These are phyloP conservation scores for Borovskyia barvae DNA, from an alignment of 208 protist species.

Conservation along the genomic window DNA sequence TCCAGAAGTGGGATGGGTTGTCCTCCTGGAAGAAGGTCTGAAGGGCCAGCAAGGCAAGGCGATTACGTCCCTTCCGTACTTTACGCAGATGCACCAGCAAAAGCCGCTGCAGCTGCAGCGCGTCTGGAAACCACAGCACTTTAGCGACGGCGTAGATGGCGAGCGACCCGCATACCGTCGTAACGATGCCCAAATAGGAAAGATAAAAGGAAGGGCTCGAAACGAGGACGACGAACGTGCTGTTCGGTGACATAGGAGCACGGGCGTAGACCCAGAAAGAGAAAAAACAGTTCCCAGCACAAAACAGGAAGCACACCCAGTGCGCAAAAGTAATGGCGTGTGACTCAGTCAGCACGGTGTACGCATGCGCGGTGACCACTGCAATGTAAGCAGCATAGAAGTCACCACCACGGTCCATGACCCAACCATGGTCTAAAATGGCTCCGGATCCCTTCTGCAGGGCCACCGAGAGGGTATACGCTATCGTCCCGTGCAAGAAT, in stretches of 20 bases:
- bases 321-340: slow-evolving; percentile 73
- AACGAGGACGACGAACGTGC: slow-evolving; percentile 54
- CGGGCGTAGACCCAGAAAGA: slow-evolving; percentile 41
- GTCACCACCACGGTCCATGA: slow-evolving; percentile 62
- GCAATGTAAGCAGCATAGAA: slow-evolving; percentile 79
- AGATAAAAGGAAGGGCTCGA: slow-evolving; percentile 58
- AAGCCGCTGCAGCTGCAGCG: slow-evolving; percentile 58
- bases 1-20: slow-evolving; percentile 54
- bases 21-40: slow-evolving; percentile 39
- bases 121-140: slow-evolving; percentile 60
- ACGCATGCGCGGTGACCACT: slow-evolving; percentile 78
- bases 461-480: slow-evolving; percentile 60
- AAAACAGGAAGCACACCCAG: slow-evolving; percentile 63
- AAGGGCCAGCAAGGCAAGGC: slow-evolving; percentile 18
- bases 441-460: slow-evolving; percentile 33
- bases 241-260: slow-evolving; percentile 26
- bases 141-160: slow-evolving; percentile 55
- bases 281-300: slow-evolving; percentile 60
- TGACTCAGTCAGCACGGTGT: slow-evolving; percentile 82
- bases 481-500: slow-evolving; percentile 64
- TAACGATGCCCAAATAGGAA: slow-evolving; percentile 38
- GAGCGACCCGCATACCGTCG: slow-evolving; percentile 39
- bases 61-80: slow-evolving; percentile 4
- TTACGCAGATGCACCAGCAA: slow-evolving; percentile 22
- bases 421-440: slow-evolving; percentile 29